A percentile compares a stretch with the other conserved stretches of the same genome.
Conservation (phyloP, 495 filamentous ascomycete species). For the Aspergillus biplanus region DNA sequence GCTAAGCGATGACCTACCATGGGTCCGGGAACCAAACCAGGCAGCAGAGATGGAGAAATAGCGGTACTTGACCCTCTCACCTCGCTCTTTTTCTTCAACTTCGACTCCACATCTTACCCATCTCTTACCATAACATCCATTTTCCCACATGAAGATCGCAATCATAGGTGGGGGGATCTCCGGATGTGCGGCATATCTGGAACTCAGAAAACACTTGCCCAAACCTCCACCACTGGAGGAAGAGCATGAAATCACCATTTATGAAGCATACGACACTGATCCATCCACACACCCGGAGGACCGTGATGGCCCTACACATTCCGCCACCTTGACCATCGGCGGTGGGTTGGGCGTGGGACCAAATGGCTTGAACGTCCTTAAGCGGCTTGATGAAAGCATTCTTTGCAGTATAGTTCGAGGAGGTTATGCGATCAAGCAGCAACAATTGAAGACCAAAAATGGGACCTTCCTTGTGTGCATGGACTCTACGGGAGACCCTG, state of each 20-base stretch:
- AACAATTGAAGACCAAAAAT: constrained; percentile 41
- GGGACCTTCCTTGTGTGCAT: constrained; percentile 37
- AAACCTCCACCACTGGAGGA: constrained; percentile 19
- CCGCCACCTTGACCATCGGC: constrained; percentile 47
- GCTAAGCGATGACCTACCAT: not conserved
- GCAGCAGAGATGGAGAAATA: not conserved
- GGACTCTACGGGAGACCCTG: constrained; percentile 17
- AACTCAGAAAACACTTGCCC: constrained; percentile 52
- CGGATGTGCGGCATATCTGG: constrained; percentile 53
- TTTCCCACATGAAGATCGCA: constrained; percentile 52
- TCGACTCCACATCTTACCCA: not conserved
- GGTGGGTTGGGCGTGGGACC: constrained; percentile 53
- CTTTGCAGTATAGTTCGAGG: constrained; percentile 36
- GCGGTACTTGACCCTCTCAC: not conserved
- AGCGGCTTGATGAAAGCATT: constrained; percentile 41
- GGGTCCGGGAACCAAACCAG: not conserved
- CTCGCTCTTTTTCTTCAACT: not conserved
- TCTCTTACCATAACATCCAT: not conserved
- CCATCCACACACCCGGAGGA: constrained; percentile 27
- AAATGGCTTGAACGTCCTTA: constrained; percentile 53
- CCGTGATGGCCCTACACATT: constrained; percentile 23
- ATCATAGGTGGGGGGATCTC: constrained; percentile 58
- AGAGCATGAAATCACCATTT: constrained; percentile 41
- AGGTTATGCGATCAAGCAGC: constrained; percentile 42
- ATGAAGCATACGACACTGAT: constrained; percentile 41